Base-by-base conservation (phyloP, 768 basidiomycete species). In the Lactarius vividus region DNA sequence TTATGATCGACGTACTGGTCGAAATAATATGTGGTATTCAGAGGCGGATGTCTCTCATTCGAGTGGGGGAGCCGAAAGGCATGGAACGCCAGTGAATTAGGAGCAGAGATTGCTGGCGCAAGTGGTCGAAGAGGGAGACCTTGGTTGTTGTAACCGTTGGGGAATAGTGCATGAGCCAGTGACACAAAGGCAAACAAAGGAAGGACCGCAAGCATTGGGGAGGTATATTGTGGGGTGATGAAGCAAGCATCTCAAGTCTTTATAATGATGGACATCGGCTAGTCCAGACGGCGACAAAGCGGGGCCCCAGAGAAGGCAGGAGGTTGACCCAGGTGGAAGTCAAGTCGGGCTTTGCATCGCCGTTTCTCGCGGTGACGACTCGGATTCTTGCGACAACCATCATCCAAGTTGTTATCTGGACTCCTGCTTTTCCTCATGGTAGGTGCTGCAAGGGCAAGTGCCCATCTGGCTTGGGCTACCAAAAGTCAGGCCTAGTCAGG, bases 1-100 rank as follows among this genome's bases (percentile, higher is more conserved):
- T 73, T 79, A 72, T 84, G 84, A 71, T 85, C 82, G 65, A 88
- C 76, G 57, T 79, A 72, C 67, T 80, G 79, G 70, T 88, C 82
- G 71, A 89, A 89, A 64, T 73, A 74, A 73, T 85, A 89, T 6
- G 79, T 73, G 33, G 72, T 74, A 70, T n/a, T 73, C 63, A 75
- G 71, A 53, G 77, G 74, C n/a, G 77, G 77, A 16, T 79, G 70
- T 59, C 64, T 42, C 31, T 72, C 69, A 44, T 55, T 74, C 72
- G 69, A 72, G 66, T 52, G 58, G 67, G 65, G 71, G 31, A 57
- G 49, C 26, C 31, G 23, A 33, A 39, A 20, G 59, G 52, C 28
- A 33, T 46, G 20, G 20, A 8, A 9, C 20, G 7, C 9, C 8
- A 20, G 42, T n/a, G 18, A 44, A n/a, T 20, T 5, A 6, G 20